phyloP scores from a whole-genome alignment of 805 yeast species.

The Isabelozyma heimii region DNA sequence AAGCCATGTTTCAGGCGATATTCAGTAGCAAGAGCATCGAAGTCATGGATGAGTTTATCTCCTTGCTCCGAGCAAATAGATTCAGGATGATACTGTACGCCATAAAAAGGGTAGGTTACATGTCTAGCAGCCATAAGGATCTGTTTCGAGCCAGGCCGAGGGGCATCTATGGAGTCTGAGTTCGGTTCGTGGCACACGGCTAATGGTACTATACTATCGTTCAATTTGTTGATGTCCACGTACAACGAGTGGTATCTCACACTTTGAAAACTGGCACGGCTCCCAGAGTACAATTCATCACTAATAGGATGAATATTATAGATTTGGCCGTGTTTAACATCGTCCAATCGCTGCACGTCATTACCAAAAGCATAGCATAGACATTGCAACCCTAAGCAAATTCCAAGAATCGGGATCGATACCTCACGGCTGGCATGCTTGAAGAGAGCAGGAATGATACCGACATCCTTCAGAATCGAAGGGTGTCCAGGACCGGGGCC shows the following conservation, averaged over 20 bases:
- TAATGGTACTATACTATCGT: constrained; percentile 48
- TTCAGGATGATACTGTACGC: constrained; percentile 97
- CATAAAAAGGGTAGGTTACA: constrained; percentile 64
- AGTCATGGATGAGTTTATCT: constrained; percentile 54
- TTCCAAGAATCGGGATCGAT: constrained; percentile 72
- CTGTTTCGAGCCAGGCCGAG: constrained; percentile 5
- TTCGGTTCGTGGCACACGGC: constrained; percentile 54
- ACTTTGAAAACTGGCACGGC: constrained; percentile 51
- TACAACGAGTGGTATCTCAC: constrained; percentile 89
- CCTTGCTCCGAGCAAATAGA: constrained; percentile 83
- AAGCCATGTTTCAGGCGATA: constrained; percentile 20
- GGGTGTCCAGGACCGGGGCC: constrained; percentile 99
- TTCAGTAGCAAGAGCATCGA: constrained; percentile 48
- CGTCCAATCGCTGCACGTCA: constrained; percentile 46
- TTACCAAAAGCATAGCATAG: constrained; percentile 65
- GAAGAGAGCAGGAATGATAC: constrained; percentile 64
- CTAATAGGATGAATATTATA: constrained; percentile 52
- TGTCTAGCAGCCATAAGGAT: constrained; percentile 83
- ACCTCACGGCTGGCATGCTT: constrained; percentile 14
- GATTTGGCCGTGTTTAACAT: constrained; percentile 84
- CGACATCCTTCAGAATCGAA: constrained; percentile 55
- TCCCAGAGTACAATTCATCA: constrained; percentile 18
- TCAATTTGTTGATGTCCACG: constrained; percentile 33
- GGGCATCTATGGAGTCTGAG: constrained; percentile 15
- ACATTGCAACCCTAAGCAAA: constrained; percentile 91